phyloP scores from a whole-genome alignment of 192 early-diverging fungal species.

The Umbelopsis sp. region DNA sequence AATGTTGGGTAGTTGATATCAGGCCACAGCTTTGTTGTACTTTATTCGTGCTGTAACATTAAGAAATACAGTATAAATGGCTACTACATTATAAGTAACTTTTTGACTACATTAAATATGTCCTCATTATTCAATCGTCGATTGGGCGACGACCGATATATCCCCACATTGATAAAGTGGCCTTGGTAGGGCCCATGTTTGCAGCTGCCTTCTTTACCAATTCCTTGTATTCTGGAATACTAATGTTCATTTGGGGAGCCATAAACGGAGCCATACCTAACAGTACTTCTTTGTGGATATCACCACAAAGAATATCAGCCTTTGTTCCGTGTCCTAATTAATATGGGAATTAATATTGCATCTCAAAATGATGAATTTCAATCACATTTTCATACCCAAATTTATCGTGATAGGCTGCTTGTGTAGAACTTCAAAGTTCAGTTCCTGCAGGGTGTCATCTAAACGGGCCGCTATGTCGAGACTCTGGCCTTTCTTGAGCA shows the following conservation, averaged over 20 bases:
- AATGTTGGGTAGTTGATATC: too few relatives aligned
- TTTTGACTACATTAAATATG: too few relatives aligned
- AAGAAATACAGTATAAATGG: neutral
- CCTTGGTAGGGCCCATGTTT: neutral
- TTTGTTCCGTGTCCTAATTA: neutral
- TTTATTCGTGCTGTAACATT: too few relatives aligned
- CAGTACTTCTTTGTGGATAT: neutral
- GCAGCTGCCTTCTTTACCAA: neutral
- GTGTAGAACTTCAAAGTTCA: neutral
- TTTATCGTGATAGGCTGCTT: neutral
- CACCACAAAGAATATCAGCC: neutral
- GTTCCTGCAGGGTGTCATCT: neutral
- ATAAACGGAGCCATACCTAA: conserved; percentile 5
- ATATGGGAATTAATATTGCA: neutral
- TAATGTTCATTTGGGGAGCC: neutral
- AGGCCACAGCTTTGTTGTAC: too few relatives aligned
- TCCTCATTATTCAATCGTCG: too few relatives aligned
- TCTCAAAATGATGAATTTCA: neutral
- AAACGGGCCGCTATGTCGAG: neutral
- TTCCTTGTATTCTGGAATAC: neutral
- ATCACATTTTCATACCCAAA: neutral
- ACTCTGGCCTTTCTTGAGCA: neutral
- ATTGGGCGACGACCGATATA: neutral
- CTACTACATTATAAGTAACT: neutral
- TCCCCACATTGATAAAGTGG: neutral